Evolutionary conservation across 2,329 filamentous ascomycete species (phyloP), one percentile per base, ranked within the genome.

Genomic region (Aspergillus fumigatus): DNA sequence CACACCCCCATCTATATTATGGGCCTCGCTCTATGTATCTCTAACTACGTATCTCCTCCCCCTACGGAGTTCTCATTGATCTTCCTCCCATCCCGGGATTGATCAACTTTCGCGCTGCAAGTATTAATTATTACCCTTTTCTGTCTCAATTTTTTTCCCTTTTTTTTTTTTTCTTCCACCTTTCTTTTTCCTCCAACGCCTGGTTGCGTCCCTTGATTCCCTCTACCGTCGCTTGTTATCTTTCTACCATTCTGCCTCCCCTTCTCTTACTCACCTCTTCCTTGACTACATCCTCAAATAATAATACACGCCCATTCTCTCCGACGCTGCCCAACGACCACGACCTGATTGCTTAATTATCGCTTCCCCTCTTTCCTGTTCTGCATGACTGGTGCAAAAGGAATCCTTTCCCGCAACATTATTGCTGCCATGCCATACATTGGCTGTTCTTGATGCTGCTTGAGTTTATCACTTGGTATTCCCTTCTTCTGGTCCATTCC

Each of bases 361-460:
- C 19, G 21, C 47, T 51, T 55, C 50, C 47, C 47, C 52, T 54
- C 52, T 35, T 51, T 49, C 52, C 54, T 59, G 52, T 48, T 53
- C 53, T 55, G 47, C 38, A 48, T 45, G 48, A 51, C 59, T 48
- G 57, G 54, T 54, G 50, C 60, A 55, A 48, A 48, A 56, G 14
- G 55, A 48, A 29, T 35, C 41, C 51, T 14, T 54, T 50, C 63
- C 56, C 63, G 50, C 62, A 65, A 51, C 62, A 57, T 57, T 54
- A 52, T 58, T 58, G 62, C 63, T 65, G 61, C 62, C 61, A 64
- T 66, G 62, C 59, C 64, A 58, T 58, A 61, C 60, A 65, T 58
- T 68, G 65, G 64, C 60, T 59, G 56, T 55, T 52, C 54, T 51
- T 63, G 57, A 61, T 50, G 49, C 27, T 52, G 54, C 40, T 50